These are phyloP conservation scores for Podospora appendiculata DNA, from an alignment of 495 filamentous ascomycete species.

Conservation along the genomic window DNA sequence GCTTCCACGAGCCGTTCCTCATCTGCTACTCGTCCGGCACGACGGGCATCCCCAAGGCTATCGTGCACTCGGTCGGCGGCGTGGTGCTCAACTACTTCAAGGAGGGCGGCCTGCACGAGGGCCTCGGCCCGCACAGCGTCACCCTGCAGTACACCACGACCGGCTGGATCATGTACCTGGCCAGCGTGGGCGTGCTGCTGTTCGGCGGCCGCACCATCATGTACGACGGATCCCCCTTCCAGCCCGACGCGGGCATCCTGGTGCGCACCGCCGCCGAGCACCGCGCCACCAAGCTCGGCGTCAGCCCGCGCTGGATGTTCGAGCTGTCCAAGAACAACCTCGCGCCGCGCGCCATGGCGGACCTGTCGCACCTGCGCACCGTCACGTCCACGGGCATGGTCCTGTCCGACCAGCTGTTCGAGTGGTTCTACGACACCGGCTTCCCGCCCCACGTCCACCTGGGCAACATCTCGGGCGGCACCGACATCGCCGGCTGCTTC, in stretches of 20 bases:
- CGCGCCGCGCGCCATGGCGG: constrained; percentile 49
- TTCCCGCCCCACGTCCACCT: constrained; percentile 60
- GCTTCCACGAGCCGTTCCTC: constrained; percentile 62
- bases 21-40: constrained; percentile 68
- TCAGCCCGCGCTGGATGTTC: constrained; percentile 65
- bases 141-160: constrained; percentile 55
- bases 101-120: constrained; percentile 54
- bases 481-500: constrained; percentile 68
- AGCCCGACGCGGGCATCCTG: constrained; percentile 53
- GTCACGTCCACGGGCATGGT: constrained; percentile 76
- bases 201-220: constrained; percentile 51
- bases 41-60: constrained; percentile 68
- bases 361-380: constrained; percentile 48
- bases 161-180: constrained; percentile 82
- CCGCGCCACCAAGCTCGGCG: constrained; percentile 55
- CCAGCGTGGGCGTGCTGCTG: constrained; percentile 44
- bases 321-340: constrained; percentile 56
- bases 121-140: constrained; percentile 38
- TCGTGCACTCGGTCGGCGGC: constrained; percentile 63
- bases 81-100: constrained; percentile 51
- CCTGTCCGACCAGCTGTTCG: constrained; percentile 60
- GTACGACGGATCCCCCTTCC: constrained; percentile 74
- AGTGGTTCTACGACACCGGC: constrained; percentile 77
- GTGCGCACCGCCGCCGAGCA: constrained; percentile 52
- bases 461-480: constrained; percentile 69